These are phyloP conservation scores for Pulveroboletus ravenelii DNA, from an alignment of 768 basidiomycete genomes.

Conservation along the genomic window DNA sequence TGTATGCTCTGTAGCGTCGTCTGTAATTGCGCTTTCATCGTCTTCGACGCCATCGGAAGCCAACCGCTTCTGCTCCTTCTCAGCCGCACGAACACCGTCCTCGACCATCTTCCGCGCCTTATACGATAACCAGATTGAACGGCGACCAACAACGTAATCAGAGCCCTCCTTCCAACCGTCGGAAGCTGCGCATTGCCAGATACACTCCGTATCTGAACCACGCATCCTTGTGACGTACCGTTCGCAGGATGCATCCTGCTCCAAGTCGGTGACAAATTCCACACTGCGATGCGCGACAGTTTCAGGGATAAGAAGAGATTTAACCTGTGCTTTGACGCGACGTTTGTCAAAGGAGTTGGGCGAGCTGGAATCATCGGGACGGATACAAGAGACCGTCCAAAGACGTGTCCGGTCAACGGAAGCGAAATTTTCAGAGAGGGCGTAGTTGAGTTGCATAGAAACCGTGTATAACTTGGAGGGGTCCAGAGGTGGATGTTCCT, in stretches of 20 bases:
- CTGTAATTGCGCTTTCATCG: constrained; percentile 54
- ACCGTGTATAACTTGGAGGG: constrained; percentile 72
- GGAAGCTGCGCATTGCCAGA: constrained; percentile 67
- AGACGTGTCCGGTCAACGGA: constrained; percentile 56
- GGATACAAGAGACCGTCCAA: constrained; percentile 79
- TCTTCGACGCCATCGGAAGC: constrained; percentile 41
- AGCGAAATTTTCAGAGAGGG: constrained; percentile 64
- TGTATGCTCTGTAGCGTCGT: constrained; percentile 67
- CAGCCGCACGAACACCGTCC: constrained; percentile 61
- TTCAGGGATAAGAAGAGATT: constrained; percentile 70
- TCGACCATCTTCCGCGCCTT: constrained; percentile 81
- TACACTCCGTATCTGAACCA: constrained; percentile 59
- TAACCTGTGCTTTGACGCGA: constrained; percentile 77
- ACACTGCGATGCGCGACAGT: constrained; percentile 55
- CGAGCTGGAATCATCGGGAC: constrained; percentile 84
- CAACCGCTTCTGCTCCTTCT: constrained; percentile 51
- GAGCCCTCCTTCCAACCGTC: constrained; percentile 75
- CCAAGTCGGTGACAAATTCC: constrained; percentile 68
- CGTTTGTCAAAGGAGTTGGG: constrained; percentile 90
- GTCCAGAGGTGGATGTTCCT: constrained; percentile 63
- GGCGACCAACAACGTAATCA: constrained; percentile 66
- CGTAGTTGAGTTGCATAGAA: constrained; percentile 74
- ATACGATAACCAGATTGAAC: constrained; percentile 71
- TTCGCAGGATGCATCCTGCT: constrained; percentile 60
- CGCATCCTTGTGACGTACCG: constrained; percentile 76